Conservation (phyloP, 164 flowering plant species). For the Annona squamosa region DNA sequence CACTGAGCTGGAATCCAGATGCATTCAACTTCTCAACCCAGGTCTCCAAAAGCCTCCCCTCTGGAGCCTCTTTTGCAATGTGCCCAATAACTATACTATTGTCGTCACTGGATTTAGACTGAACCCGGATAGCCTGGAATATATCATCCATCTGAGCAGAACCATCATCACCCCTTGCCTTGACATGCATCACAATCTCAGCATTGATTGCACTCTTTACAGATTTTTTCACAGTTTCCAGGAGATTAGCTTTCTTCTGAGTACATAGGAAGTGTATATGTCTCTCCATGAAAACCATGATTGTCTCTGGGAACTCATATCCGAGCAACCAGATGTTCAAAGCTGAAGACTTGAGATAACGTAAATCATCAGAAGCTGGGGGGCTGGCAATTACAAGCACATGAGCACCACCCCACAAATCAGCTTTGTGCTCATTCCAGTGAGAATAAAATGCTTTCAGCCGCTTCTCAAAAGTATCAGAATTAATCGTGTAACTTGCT, state of each 20-base stretch:
- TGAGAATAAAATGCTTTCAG: conserved; percentile 46
- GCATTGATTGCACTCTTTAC: conserved; percentile 42
- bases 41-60: conserved; percentile 61
- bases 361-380: conserved; percentile 62
- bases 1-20: conserved; percentile 34
- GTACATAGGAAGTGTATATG: conserved; percentile 69
- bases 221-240: conserved; percentile 42
- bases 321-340: conserved; percentile 72
- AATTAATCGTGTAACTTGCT: conserved; percentile 29
- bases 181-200: conserved; percentile 64
- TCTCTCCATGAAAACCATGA: conserved; percentile 59
- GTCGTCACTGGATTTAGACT: conserved; percentile 22
- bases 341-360: conserved; percentile 74
- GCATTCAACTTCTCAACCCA: conserved; percentile 58
- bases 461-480: conserved; percentile 39
- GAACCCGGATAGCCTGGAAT: conserved; percentile 25
- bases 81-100: conserved; percentile 46
- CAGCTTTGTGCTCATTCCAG: conserved; percentile 43
- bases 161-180: conserved; percentile 62
- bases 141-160: conserved; percentile 36
- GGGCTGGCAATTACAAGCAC: conserved; percentile 64
- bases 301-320: conserved; percentile 80
- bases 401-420: conserved; percentile 49
- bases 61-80: conserved; percentile 63
- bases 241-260: conserved; percentile 64